Evolutionary conservation across 2,329 filamentous ascomycete species (phyloP), one percentile per base, ranked within the genome.

Genomic region (Fusarium brevicatenulatum): DNA sequence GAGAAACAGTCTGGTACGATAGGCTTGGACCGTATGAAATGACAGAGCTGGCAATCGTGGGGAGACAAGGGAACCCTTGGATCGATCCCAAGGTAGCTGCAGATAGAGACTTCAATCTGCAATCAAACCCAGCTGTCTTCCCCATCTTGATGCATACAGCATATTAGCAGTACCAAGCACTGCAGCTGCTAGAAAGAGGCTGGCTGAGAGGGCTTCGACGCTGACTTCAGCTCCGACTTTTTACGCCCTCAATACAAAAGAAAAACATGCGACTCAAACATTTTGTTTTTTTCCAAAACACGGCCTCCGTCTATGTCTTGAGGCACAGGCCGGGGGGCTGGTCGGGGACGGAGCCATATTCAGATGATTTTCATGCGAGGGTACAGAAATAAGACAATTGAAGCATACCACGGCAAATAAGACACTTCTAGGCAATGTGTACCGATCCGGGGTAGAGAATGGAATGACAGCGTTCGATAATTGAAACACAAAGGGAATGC

Each of bases 401-500:
- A 64, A 75, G 70, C 73, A 77, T 77, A 77, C 75, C 75, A 77
- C 71, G 60, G 72, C 70, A 72, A 63, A 65, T 76, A 77, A 77
- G 75, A 72, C 75, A 76, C 70, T 73, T 61, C 59, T 71, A 37
- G 72, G 54, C 60, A 66, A 50, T 47, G 66, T 68, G 64, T 59
- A 62, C 72, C 71, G 68, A 54, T 67, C 75, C 71, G 75, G 50
- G 73, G 67, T 70, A 46, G 50, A 62, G 52, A 70, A 52, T 49
- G 71, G 73, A 74, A 75, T 74, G 67, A 66, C 50, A 76, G 61
- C 66, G 53, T 72, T 75, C 72, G 71, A 77, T 66, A 73, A 63
- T 74, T 77, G 72, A 73, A 71, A 74, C 68, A 70, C 71, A 64
- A 73, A 70, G 73, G 75, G 75, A 77, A 77, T 75, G 73, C 37